Conservation (phyloP, 192 early-diverging fungal genomes). For the Coemansia sp. region DNA sequence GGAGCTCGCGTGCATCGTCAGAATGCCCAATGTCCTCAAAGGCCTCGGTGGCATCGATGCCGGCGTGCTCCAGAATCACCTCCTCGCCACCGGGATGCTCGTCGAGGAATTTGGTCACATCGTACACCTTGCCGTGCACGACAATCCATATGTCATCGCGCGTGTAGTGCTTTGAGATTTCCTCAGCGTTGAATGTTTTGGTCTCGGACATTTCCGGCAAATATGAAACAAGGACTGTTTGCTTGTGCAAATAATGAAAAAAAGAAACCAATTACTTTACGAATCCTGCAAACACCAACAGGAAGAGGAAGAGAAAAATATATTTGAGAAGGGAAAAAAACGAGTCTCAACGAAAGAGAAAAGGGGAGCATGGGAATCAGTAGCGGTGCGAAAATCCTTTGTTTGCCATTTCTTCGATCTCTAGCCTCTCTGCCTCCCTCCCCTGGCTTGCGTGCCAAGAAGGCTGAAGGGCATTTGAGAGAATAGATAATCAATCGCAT, state of each 20-base stretch:
- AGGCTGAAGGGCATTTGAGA: no score
- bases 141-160: conserved; percentile 80
- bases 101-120: conserved; percentile 78
- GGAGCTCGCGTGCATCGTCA: conserved; percentile 87
- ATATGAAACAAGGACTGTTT: background rate
- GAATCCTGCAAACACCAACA: conserved; percentile 10
- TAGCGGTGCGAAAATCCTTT: background rate
- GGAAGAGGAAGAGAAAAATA: conserved; percentile 15
- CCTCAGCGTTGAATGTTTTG: conserved; percentile 61
- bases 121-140: conserved; percentile 77
- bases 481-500: no score
- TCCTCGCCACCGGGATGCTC: conserved; percentile 99
- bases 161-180: conserved; percentile 74
- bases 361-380: background rate
- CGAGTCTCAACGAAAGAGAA: background rate
- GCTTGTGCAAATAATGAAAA: conserved; percentile 1
- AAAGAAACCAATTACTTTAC: background rate
- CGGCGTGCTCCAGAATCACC: conserved; percentile 88
- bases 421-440: no score
- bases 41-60: conserved; percentile 86
- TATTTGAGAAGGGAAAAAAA: background rate
- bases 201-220: conserved; percentile 55
- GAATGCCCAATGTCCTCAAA: conserved; percentile 99
- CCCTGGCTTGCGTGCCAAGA: no score
- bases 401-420: no score